Evolutionary conservation across 306 rosid genomes (phyloP).

Genomic region (Trichosanthes cucumerina): DNA sequence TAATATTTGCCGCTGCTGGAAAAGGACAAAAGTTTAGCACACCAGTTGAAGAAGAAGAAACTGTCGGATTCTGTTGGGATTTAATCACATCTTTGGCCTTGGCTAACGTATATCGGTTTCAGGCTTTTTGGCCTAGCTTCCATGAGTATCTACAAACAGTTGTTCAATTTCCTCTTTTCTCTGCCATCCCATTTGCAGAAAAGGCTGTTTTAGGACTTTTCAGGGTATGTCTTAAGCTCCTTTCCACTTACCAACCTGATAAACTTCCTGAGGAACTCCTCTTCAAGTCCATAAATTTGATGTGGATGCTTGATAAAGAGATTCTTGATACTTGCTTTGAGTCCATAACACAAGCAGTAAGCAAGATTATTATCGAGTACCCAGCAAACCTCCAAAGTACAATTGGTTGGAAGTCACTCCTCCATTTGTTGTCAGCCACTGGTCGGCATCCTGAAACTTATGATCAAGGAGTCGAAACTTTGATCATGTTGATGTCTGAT

Average conservation of each 20-base stretch:
- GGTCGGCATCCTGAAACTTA: conserved; percentile 67
- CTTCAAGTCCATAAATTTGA: conserved; percentile 76
- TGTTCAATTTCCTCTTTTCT: conserved; percentile 78
- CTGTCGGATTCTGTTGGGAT: conserved; percentile 91
- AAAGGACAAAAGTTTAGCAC: conserved; percentile 92
- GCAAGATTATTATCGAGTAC: conserved; percentile 45
- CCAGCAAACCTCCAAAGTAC: conserved; percentile 65
- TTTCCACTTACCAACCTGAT: conserved; percentile 37
- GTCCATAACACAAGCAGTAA: conserved; percentile 36
- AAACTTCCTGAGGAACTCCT: conserved; percentile 61
- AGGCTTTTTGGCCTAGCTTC: conserved; percentile 53
- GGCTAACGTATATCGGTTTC: conserved; percentile 55
- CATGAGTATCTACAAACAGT: conserved; percentile 61
- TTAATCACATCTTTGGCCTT: conserved; percentile 42
- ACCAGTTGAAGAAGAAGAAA: conserved; percentile 85
- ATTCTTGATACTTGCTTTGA: conserved; percentile 61
- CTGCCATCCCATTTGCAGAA: conserved; percentile 76
- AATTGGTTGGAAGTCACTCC: conserved; percentile 69
- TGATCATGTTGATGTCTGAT: conserved; percentile 53
- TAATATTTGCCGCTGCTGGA: conserved; percentile 82
- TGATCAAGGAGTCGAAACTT: conserved; percentile 55
- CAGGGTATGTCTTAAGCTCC: conserved; percentile 46
- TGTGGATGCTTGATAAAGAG: conserved; percentile 92
- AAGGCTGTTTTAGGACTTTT: conserved; percentile 59
- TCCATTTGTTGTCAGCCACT: conserved; percentile 58